Percentiles rank a stretch among this genome's conserved stretches.
phyloP scores from a whole-genome alignment of 352 stramenopile genomes.

The Thraustochytrium striatum region DNA sequence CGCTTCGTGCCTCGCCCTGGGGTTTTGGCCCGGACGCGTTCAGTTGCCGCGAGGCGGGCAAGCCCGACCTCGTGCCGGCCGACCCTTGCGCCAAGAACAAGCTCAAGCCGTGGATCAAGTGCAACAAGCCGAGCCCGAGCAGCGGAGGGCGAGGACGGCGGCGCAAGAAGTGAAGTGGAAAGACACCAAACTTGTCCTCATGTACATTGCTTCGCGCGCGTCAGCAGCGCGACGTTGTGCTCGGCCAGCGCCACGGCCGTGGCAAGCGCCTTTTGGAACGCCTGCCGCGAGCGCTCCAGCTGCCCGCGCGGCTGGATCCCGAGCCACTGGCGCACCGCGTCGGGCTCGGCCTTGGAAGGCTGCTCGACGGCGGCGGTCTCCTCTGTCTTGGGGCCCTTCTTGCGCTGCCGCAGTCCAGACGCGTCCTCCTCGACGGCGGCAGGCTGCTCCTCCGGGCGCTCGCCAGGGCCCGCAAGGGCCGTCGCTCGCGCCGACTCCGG shows the following conservation, averaged over 20 bases:
- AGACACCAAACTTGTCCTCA: neutral
- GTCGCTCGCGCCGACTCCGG: neutral
- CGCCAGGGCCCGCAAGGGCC: no score
- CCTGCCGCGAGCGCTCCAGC: neutral
- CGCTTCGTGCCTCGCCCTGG: constrained; percentile 25
- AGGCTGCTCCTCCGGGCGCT: no score
- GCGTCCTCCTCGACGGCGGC: neutral
- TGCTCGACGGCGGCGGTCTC: neutral
- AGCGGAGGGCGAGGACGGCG: no score
- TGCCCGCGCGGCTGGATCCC: constrained; percentile 3
- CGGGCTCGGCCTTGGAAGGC: no score
- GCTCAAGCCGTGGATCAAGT: constrained; percentile 48
- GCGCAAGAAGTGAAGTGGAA: neutral
- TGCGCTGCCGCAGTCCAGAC: neutral
- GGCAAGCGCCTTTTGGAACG: neutral
- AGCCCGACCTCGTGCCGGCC: constrained; percentile 6
- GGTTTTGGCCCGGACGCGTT: constrained; percentile 23
- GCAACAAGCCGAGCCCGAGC: neutral
- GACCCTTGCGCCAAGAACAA: constrained; percentile 46
- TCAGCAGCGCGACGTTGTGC: neutral
- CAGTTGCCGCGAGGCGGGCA: constrained; percentile 1
- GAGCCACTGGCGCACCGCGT: constrained; percentile 15
- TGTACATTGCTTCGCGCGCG: neutral
- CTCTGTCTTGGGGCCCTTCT: neutral
- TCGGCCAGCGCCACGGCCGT: neutral